Evolutionary conservation across 139 green algal genomes (phyloP).

Genomic region (Coccomyxa sp.): DNA sequence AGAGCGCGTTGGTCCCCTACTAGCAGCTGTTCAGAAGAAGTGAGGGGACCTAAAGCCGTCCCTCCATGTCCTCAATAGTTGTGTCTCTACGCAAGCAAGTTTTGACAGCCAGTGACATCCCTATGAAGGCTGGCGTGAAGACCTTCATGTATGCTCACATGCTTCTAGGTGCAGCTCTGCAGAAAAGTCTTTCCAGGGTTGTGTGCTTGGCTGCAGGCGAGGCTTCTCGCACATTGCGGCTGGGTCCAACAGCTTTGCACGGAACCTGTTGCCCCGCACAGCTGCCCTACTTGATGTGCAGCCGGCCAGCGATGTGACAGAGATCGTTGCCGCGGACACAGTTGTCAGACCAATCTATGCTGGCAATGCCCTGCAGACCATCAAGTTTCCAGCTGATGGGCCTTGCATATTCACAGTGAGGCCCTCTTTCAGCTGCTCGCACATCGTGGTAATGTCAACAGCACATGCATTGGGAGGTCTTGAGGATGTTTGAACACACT

Average conservation of each 20-base stretch:
- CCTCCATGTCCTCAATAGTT: background rate
- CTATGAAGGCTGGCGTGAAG: too few relatives aligned
- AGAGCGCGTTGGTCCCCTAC: constrained; percentile 45
- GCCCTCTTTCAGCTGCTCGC: too few relatives aligned
- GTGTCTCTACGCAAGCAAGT: too few relatives aligned
- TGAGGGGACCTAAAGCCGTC: constrained; percentile 4
- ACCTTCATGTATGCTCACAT: background rate
- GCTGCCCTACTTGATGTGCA: constrained; percentile 77
- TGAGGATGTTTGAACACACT: too few relatives aligned
- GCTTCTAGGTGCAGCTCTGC: background rate
- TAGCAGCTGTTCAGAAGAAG: constrained; percentile 39
- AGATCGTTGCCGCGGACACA: constrained; percentile 50
- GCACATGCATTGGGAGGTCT: too few relatives aligned
- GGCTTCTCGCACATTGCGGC: constrained; percentile 69
- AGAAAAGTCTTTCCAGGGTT: background rate
- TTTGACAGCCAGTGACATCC: too few relatives aligned
- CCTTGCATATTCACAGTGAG: constrained; percentile 66
- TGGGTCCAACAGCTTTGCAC: constrained; percentile 65
- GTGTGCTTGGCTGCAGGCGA: constrained; percentile 28
- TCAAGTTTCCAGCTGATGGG: constrained; percentile 32
- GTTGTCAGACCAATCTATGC: constrained; percentile 88
- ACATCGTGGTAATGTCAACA: too few relatives aligned
- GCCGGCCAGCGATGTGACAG: constrained; percentile 72
- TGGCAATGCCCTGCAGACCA: constrained; percentile 83
- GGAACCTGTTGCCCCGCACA: constrained; percentile 79